Conservation (phyloP, 495 filamentous ascomycete species). For the Cercophora sp. region DNA sequence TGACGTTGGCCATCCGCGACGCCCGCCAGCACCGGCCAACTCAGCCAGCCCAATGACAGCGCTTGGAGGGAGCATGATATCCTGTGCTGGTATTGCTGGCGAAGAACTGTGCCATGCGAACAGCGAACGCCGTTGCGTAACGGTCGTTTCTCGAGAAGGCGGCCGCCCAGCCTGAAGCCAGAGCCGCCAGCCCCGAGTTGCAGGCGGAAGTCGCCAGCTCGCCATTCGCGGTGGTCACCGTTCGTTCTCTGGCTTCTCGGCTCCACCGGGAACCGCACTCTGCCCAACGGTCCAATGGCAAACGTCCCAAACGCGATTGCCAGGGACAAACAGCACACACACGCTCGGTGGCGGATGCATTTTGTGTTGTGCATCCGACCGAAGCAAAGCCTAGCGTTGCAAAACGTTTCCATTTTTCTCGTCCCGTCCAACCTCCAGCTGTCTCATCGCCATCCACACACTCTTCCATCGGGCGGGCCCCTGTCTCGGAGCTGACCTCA, state of each 20-base stretch:
- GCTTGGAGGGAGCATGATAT: background rate
- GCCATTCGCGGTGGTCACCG: background rate
- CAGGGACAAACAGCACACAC: conserved; percentile 2
- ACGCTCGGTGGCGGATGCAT: too few species aligned
- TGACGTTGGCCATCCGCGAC: conserved; percentile 1
- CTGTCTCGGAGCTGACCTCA: conserved; percentile 1
- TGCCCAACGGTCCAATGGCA: background rate
- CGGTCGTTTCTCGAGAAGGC: too few species aligned
- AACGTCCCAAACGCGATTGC: background rate
- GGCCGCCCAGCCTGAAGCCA: background rate
- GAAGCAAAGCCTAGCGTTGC: too few species aligned
- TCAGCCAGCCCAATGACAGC: background rate
- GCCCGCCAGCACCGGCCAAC: background rate
- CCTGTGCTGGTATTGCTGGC: background rate
- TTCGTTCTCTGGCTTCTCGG: background rate
- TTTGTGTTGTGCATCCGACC: background rate
- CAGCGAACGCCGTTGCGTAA: background rate
- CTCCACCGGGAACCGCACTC: background rate
- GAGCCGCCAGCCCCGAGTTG: background rate
- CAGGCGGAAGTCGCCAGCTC: background rate
- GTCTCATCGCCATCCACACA: background rate
- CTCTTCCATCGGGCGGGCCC: background rate
- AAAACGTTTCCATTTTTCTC: background rate
- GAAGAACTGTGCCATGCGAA: background rate
- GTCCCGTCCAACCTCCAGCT: background rate